Base-by-base conservation (phyloP, 371 early-diverging fungal genomes). In the Entomophthora muscae region DNA sequence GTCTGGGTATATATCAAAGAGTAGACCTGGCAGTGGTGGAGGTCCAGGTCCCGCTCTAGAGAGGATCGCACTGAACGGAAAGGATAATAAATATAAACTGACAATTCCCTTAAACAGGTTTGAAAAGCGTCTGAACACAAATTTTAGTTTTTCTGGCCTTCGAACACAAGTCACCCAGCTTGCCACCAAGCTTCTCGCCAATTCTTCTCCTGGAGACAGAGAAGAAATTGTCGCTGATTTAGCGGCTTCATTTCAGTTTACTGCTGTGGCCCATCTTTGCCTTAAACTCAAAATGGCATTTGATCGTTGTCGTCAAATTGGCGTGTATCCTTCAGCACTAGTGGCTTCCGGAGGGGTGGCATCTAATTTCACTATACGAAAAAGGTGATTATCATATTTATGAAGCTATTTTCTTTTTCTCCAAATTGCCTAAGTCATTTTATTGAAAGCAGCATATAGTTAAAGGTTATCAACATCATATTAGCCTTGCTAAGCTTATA, bases 301-400 rank as follows among this genome's bases (percentile, higher is more conserved):
- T 28, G 65, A 69, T 21, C 68, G 70, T 17, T 85, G 78, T 61
- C 60, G 68, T 0, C 58, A 68, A 12, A 58, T 70, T 22, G 69
- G 69, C 5, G 66, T 76, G 3, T 67, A 69, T 0, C 65, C 82
- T 24, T 76, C 78, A 12, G 72, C 80, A 27, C 64, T 90, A n/a
- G 88, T 90, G 3, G 85, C 78, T 24, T 86, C 88, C 66, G 91
- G 91, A 51, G 91, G 91, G 10, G 91, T 89, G 3, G 91, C 89
- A 21, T 80, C 88, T 63, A 90, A 89, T 69, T 70, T 42, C 24
- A 61, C 33, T 21, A 72, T 78, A 58, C 69, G 78, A 61, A 61
- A 67, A 32, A 75, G 74, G 75, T 74, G 72, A 63, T 51, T 27
- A 3, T n/a, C n/a, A n/a, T n/a, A n/a, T n/a, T n/a, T n/a, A n/a